Evolutionary conservation across 106 monocot species (phyloP), one percentile per base, ranked within the genome.

Genomic region (Ottelia alismoides): DNA sequence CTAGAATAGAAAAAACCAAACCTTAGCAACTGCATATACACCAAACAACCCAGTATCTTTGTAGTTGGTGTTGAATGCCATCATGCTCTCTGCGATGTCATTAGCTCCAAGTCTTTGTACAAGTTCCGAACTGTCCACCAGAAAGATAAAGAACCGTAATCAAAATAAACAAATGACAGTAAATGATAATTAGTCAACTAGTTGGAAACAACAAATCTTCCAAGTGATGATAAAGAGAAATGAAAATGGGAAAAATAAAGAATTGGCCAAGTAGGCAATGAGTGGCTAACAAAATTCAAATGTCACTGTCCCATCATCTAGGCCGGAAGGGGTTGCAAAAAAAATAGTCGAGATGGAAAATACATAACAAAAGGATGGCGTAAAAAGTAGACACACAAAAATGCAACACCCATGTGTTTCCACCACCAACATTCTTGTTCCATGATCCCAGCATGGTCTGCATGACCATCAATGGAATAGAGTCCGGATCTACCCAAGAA

Each of bases 391-490:
- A 56, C 20, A 20, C 18, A 35, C 30, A 58, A 64, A 31, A 29
- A 54, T 9, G n/a, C 49, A 51, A 14, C 89, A 85, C 90, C 98
- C 48, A 67, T 62, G 45, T 98, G 98, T 66, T 90, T 68, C 90
- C 98, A 31, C 79, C 85, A 45, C 85, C 80, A 26, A 48, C 25
- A 61, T n/a, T 70, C 58, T 98, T 98, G 67, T 72, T 80, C 85
- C 90, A 98, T 61, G 90, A 85, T 47, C 98, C 98, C 24, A 98
- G 67, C 85, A 98, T 90, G 44, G 85, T 48, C 60, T 98, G 90
- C 82, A 98, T 90, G 51, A 98, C 98, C 98, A 98, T 98, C 67
- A 98, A 68, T 64, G 98, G 74, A 77, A 98, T 77, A 22, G 90
- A 90, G 71, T 98, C 90, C 45, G 98, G 90, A 79, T 98, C 90